These are phyloP conservation scores for Brettanomyces bruxellensis DNA, from an alignment of 805 yeast genomes.

Conservation along the genomic window DNA sequence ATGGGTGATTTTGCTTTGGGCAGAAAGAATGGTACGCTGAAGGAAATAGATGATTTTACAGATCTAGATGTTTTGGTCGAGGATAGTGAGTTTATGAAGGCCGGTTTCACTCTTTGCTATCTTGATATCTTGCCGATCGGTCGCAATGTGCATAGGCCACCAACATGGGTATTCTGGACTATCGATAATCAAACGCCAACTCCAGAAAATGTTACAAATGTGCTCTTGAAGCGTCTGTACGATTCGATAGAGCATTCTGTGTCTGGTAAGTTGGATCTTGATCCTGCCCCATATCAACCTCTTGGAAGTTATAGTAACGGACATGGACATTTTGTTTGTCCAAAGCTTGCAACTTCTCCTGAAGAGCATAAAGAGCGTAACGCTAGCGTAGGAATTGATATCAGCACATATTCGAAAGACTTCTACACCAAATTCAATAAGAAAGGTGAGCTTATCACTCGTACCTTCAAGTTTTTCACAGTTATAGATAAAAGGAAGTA, in stretches of 20 bases:
- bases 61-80: slow-evolving; percentile 40
- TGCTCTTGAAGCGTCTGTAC: slow-evolving; percentile 37
- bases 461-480: slow-evolving; percentile 22
- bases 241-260: slow-evolving; percentile 31
- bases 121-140: slow-evolving; percentile 19
- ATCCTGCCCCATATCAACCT: slow-evolving; percentile 7
- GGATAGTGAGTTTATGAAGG: slow-evolving; percentile 47
- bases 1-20: slow-evolving; percentile 35
- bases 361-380: background rate
- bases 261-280: slow-evolving; percentile 2
- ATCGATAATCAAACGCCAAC: slow-evolving; percentile 23
- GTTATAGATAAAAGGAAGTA: slow-evolving; percentile 19
- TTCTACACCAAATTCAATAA: slow-evolving; percentile 20
- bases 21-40: background rate
- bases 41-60: slow-evolving; percentile 18
- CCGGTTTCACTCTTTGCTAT: slow-evolving; percentile 36
- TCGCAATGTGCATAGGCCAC: slow-evolving; percentile 4
- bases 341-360: background rate
- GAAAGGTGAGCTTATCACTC: slow-evolving; percentile 16
- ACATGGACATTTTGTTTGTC: slow-evolving; percentile 2
- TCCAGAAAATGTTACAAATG: slow-evolving; percentile 31
- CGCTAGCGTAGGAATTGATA: slow-evolving; percentile 4
- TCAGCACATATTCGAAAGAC: slow-evolving; percentile 16
- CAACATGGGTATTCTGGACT: slow-evolving; percentile 25
- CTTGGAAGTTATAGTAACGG: slow-evolving; percentile 21